These are phyloP conservation scores for Quercus lobata DNA, from an alignment of 331 rosid species.

Conservation along the genomic window DNA sequence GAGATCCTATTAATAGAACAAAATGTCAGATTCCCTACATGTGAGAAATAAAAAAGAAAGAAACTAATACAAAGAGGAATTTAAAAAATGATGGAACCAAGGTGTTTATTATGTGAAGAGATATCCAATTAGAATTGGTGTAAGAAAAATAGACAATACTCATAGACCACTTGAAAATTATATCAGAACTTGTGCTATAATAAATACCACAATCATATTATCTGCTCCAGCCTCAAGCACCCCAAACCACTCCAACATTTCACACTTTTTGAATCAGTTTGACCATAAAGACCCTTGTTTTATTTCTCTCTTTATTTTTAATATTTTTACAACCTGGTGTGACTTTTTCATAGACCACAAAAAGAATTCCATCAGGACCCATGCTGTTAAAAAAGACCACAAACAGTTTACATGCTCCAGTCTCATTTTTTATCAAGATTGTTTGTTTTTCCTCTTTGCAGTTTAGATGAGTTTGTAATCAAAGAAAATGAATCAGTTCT, in stretches of 20 bases:
- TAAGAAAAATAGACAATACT: neutral
- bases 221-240: neutral
- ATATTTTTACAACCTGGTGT: too few relatives aligned
- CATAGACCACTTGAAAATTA: too few relatives aligned
- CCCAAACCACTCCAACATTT: neutral
- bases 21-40: neutral
- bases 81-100: neutral
- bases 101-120: neutral
- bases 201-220: neutral
- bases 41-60: neutral
- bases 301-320: too few relatives aligned
- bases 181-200: too few relatives aligned
- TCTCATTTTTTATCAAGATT: neutral
- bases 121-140: neutral
- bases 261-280: neutral
- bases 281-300: neutral
- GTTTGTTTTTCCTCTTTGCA: neutral
- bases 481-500: neutral
- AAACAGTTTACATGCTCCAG: neutral
- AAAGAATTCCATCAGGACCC: neutral
- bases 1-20: slow-evolving; percentile 57
- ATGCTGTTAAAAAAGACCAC: neutral
- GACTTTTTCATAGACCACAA: neutral
- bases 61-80: neutral
- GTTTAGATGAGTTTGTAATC: neutral